A percentile compares a stretch with the other conserved stretches of the same genome.
Evolutionary conservation across 768 basidiomycete species (phyloP).

Genomic region (Russula earlei): DNA sequence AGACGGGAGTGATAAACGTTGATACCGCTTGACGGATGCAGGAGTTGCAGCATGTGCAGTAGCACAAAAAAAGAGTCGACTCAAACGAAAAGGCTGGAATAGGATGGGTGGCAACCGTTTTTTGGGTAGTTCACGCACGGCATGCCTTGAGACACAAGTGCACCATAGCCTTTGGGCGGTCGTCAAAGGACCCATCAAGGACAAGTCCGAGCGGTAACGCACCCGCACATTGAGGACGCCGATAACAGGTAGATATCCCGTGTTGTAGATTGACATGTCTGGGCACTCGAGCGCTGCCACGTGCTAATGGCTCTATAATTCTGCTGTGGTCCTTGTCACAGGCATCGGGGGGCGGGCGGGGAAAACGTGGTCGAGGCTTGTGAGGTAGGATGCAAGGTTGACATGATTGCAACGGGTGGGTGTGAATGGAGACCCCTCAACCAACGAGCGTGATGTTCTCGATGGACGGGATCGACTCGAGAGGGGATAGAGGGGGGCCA

Average conservation of each 20-base stretch:
- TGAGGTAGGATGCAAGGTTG: neutral
- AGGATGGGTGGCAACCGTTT: neutral
- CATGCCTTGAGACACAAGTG: neutral
- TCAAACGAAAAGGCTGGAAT: neutral
- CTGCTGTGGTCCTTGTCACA: neutral
- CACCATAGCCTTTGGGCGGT: neutral
- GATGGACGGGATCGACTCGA: neutral
- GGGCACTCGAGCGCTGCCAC: neutral
- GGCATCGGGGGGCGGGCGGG: neutral
- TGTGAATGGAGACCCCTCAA: neutral
- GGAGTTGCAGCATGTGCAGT: neutral
- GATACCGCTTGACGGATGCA: neutral
- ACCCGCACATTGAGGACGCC: neutral
- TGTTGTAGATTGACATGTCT: neutral
- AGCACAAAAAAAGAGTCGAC: neutral
- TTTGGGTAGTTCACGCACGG: neutral
- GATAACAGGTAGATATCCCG: neutral
- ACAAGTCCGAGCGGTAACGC: neutral
- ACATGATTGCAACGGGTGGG: neutral
- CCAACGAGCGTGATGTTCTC: neutral
- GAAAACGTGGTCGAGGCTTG: neutral
- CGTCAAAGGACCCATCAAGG: neutral
- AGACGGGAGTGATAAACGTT: neutral
- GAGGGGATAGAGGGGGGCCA: constrained; percentile 1
- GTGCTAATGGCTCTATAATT: neutral